A percentile compares a stretch with the other conserved stretches of the same genome.
phyloP scores from a whole-genome alignment of 2,329 filamentous ascomycete genomes.

The Aspergillus piperis region DNA sequence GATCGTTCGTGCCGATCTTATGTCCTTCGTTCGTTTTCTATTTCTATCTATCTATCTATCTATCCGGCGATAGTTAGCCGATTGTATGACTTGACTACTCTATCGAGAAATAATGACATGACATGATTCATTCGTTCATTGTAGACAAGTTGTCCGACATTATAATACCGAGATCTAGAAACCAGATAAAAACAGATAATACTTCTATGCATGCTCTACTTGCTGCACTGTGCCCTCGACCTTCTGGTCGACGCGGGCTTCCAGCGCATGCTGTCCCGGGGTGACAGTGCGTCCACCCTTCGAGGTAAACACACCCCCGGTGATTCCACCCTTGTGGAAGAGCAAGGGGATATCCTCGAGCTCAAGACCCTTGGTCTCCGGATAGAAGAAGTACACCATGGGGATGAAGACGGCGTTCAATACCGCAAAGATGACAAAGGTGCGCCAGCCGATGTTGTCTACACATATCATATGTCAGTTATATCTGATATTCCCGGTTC shows the following conservation, averaged over 20 bases:
- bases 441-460: constrained; percentile 35
- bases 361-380: constrained; percentile 64
- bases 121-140: not conserved
- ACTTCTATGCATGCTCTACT: constrained; percentile 7
- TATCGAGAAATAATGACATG: not conserved
- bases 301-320: constrained; percentile 22
- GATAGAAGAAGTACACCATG: constrained; percentile 65
- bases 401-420: constrained; percentile 37
- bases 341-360: constrained; percentile 59
- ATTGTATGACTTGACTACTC: too few relatives aligned
- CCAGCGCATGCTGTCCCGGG: constrained; percentile 24
- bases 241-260: constrained; percentile 18
- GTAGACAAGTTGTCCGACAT: not conserved
- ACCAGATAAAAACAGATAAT: too few relatives aligned
- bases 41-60: too few relatives aligned
- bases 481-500: too few relatives aligned
- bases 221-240: constrained; percentile 18
- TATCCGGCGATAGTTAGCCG: not conserved
- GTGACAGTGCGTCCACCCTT: constrained; percentile 23
- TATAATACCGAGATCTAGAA: not conserved
- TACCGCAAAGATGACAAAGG: constrained; percentile 33
- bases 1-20: not conserved
- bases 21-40: not conserved
- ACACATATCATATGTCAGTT: constrained; percentile 17
- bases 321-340: constrained; percentile 20